Evolutionary conservation across 2,329 filamentous ascomycete species (phyloP), one percentile per base, ranked within the genome.

Genomic region (Penicillium decumbens): DNA sequence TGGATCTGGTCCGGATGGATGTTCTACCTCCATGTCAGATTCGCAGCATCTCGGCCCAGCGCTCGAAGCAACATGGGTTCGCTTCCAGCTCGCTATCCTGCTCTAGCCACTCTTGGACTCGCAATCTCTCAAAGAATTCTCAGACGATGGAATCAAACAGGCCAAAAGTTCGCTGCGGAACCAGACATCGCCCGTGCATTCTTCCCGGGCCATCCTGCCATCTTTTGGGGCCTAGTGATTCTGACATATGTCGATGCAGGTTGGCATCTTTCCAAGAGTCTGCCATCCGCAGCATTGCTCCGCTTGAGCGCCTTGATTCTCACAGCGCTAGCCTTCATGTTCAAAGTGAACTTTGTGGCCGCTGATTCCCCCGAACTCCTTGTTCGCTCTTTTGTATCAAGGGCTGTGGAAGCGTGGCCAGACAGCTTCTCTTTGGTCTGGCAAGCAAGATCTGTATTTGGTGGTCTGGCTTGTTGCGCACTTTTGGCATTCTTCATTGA

Each of bases 111-210:
- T 10, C 33, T 80, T 12, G 60, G 78, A 28, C 74, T 87, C 0
- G 75, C 92, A 6, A 62, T 77, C 1, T 71, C 81, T 6, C 79
- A 88, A 45, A 81, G 91, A 30, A 61, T 95, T 2, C 74, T 83
- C 32, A 77, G 89, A 38, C 80, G 86, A 48, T 98, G 92, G 92
- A 97, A 97, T 64, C 93, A 97, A 68, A 97, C 93, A 0, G 93
- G 93, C 4, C 92, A 97, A 65, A 98, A 98, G 68, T 91, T 89
- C 61, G 87, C 93, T 1, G 91, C 91, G n/a, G 87, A 85, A 33
- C 83, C 89, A 24, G 93, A 97, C 63, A 88, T 97, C 40, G 87
- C 88, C 54, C 88, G 86, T 51, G 75, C 70, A 4, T 86, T 89
- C 63, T 75, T 95, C 46, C 73, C 79, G 13, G 73, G 78, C 0